Base-by-base conservation (phyloP, 169 alveolate species). In the Plasmodium adleri region DNA sequence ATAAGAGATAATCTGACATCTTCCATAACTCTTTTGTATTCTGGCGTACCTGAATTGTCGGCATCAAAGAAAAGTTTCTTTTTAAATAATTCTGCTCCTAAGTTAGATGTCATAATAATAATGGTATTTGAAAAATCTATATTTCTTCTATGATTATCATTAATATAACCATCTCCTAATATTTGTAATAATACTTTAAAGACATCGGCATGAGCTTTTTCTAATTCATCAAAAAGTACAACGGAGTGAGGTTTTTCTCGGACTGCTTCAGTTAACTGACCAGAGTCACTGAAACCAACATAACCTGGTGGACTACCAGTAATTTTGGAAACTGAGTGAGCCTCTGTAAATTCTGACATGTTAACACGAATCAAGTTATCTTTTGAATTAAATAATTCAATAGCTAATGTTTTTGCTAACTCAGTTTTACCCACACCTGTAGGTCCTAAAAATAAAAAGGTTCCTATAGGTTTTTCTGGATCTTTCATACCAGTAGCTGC, bases 241-340 rank as follows among this genome's bases (percentile, higher is more conserved):
- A 85, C 92, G 5, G 88, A 80, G 10, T 89, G 88, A 3, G 95
- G 95, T 88, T 62, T 85, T 59, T 92, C 89, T 24, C 93, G 88
- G 49, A 92, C 92, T 56, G 93, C 95, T 62, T 92, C 96, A 7
- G 95, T 91, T 72, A 94, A 83, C 85, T 88, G 93, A 94, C 96
- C 95, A 73, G 94, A 94, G 20, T 92, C 95, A 71, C 90, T 87
- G 52, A 92, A 93, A 60, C 96, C 96, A 8, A 94, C 95, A 70
- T 94, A 94, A 47, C 96, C 96, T 22, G 96, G 96, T 47, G 96
- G 96, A 63, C 93, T 74, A 71, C 95, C 95, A 12, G 92, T 87
- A 45, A 88, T 76, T 88, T 93, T 89, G 28, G 94, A 93, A 24
- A 93, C 93, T 9, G 93, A 88, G 52, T 88, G 91, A 13, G 93